Conservation (phyloP, 805 yeast genomes). For the Ogataea pilisensis region DNA sequence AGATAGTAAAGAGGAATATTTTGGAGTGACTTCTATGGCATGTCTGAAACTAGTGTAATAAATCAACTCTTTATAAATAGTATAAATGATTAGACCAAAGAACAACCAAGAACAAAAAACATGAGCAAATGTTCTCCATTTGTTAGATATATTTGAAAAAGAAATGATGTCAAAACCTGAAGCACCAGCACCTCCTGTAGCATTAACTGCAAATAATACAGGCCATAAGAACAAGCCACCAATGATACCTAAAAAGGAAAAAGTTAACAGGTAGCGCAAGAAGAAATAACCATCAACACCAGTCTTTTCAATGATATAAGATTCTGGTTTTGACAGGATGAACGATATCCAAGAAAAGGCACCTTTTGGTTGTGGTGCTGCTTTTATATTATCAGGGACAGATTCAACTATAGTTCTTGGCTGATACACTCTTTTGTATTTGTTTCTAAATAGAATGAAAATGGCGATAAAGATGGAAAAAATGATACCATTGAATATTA, state of each 20-base stretch:
- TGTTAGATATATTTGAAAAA: constrained; percentile 57
- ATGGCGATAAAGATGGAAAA: constrained; percentile 37
- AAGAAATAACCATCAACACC: constrained; percentile 78
- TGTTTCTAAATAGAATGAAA: constrained; percentile 40
- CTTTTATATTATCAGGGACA: constrained; percentile 40
- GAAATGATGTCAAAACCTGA: constrained; percentile 64
- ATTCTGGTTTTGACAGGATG: constrained; percentile 51
- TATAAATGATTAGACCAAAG: constrained; percentile 61
- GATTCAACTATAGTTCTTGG: constrained; percentile 45
- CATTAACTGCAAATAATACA: constrained; percentile 67
- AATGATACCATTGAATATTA: constrained; percentile 41
- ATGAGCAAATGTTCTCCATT: constrained; percentile 68
- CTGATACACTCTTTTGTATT: constrained; percentile 46
- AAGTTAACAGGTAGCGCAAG: constrained; percentile 57
- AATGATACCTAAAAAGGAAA: constrained; percentile 46
- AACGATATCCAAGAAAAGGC: constrained; percentile 52
- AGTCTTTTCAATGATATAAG: constrained; percentile 61
- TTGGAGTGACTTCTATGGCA: constrained; percentile 66
- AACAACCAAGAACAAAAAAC: constrained; percentile 71
- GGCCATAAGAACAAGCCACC: constrained; percentile 62
- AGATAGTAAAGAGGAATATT: constrained; percentile 63
- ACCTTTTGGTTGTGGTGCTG: constrained; percentile 43
- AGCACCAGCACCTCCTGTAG: constrained; percentile 55
- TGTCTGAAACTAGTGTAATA: constrained; percentile 72
- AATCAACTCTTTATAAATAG: constrained; percentile 70